These are phyloP conservation scores for Ascosphaera pollenicola DNA, from an alignment of 2,329 filamentous ascomycete genomes.

Conservation along the genomic window DNA sequence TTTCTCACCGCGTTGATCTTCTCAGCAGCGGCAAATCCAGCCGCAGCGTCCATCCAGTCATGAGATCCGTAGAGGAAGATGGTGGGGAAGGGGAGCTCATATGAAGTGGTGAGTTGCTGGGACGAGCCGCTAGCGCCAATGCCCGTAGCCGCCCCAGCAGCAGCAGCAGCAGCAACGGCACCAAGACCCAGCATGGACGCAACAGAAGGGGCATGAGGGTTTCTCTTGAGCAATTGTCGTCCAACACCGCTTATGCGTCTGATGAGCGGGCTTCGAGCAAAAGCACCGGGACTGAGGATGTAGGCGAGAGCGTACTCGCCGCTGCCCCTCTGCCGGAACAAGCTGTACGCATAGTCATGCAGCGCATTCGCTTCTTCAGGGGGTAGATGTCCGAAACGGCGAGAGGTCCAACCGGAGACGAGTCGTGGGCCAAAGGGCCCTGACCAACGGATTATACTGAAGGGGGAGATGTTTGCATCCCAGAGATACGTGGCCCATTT, in stretches of 20 bases:
- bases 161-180: slow-evolving; percentile 5
- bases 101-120: slow-evolving; percentile 1
- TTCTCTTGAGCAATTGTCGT: slow-evolving; percentile 32
- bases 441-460: slow-evolving; percentile 68
- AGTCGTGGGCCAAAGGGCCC: slow-evolving; percentile 80
- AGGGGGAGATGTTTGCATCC: slow-evolving; percentile 93
- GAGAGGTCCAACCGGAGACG: slow-evolving; percentile 83
- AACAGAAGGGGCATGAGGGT: slow-evolving; percentile 7
- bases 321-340: slow-evolving; percentile 79
- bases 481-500: slow-evolving; percentile 84
- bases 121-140: too few relatives aligned
- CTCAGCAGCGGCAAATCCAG: slow-evolving; percentile 58
- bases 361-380: slow-evolving; percentile 57
- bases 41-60: slow-evolving; percentile 95
- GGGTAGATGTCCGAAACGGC: slow-evolving; percentile 78
- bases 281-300: slow-evolving; percentile 80
- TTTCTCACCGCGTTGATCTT: slow-evolving; percentile 49
- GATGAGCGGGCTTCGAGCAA: slow-evolving; percentile 71
- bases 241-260: slow-evolving; percentile 70
- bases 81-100: slow-evolving; percentile 39
- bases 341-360: slow-evolving; percentile 82
- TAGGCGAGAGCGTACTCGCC: slow-evolving; percentile 89
- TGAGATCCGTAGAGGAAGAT: slow-evolving; percentile 93
- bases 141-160: too few relatives aligned
- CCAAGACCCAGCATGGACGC: slow-evolving; percentile 5